Base-by-base conservation (phyloP, 2,329 filamentous ascomycete genomes). In the Pseudogymnoascus destructans region DNA sequence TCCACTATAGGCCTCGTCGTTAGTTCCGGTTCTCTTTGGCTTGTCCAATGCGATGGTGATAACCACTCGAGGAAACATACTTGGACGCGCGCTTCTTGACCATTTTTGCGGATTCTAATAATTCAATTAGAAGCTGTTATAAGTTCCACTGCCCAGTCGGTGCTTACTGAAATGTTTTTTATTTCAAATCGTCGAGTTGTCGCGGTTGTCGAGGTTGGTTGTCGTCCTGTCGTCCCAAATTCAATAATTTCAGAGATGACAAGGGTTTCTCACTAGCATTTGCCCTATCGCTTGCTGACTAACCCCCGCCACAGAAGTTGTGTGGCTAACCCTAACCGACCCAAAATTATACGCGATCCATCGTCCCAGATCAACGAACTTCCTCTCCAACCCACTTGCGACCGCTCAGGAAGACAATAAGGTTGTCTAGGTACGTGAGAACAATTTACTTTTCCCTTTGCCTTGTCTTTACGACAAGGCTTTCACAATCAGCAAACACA, bases 1-100 rank as follows among this genome's bases (percentile, higher is more conserved):
- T 77, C 92, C 92, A 82, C 88, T 95, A 75, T 65, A 68, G 52
- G 40, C 35, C 27, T 58, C 19, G 46, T 1, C 57, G 40, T 64
- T 56, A 62, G 59, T 52, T 52, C 15, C 46, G 5, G 10, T 52
- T 30, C 46, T 58, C 11, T 57, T 57, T 25, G 42, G 32, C 7
- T 32, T 30, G 5, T 60, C 15, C 23, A 36, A 60, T 19, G 38
- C 21, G 19, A 36, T 38, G 15, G 35, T 40, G 19, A 60, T 38
- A 27, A 30, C 6, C 17, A 13, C 23, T 52, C n/a, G 40, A 19
- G 55, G 42, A 59, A 57, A n/a, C 77, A 70, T 76, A 81, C 79
- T 84, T 84, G 75, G 74, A 79, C 75, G 82, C 81, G 79, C 81
- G 81, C 79, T 85, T 85, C 80, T 85, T 85, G 73, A 83, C 80